Evolutionary conservation across 1,139 yeast species (phyloP).

Genomic region (Komagataea norvegica): DNA sequence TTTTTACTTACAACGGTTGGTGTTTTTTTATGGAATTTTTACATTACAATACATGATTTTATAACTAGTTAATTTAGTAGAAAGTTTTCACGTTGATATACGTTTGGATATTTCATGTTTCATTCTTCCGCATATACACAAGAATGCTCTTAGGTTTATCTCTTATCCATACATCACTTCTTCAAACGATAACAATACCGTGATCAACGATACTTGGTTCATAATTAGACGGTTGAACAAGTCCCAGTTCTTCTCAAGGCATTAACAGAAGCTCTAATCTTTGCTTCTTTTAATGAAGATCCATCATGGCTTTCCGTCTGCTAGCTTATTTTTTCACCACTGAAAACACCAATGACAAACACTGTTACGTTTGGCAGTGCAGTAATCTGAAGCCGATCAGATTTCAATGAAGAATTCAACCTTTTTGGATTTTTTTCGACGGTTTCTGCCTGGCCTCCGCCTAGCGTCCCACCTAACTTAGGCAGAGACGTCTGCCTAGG

Average conservation of each 20-base stretch:
- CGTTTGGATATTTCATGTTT: too few species aligned
- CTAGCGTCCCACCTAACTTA: too few species aligned
- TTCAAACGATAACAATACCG: slow-evolving; percentile 39
- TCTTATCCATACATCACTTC: not conserved
- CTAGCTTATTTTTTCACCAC: slow-evolving; percentile 77
- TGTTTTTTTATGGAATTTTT: too few species aligned
- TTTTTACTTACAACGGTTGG: too few species aligned
- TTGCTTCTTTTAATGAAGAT: slow-evolving; percentile 85
- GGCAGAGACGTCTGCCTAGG: too few species aligned
- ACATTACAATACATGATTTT: too few species aligned
- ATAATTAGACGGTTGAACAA: slow-evolving; percentile 68
- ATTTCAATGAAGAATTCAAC: too few species aligned
- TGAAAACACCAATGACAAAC: slow-evolving; percentile 86
- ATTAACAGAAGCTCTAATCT: slow-evolving; percentile 85
- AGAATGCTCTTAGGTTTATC: slow-evolving; percentile 4
- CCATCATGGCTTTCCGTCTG: slow-evolving; percentile 98
- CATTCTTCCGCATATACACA: slow-evolving; percentile 8
- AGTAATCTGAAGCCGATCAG: too few species aligned
- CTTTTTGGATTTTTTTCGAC: too few species aligned
- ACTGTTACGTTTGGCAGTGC: too few species aligned
- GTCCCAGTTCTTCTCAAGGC: slow-evolving; percentile 90
- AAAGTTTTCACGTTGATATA: too few species aligned
- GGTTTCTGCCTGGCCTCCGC: too few species aligned
- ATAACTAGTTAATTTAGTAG: not conserved
- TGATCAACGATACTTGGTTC: slow-evolving; percentile 36